Conservation (phyloP, 1,284 basidiomycete species). For the Cryptococcus sp. region DNA sequence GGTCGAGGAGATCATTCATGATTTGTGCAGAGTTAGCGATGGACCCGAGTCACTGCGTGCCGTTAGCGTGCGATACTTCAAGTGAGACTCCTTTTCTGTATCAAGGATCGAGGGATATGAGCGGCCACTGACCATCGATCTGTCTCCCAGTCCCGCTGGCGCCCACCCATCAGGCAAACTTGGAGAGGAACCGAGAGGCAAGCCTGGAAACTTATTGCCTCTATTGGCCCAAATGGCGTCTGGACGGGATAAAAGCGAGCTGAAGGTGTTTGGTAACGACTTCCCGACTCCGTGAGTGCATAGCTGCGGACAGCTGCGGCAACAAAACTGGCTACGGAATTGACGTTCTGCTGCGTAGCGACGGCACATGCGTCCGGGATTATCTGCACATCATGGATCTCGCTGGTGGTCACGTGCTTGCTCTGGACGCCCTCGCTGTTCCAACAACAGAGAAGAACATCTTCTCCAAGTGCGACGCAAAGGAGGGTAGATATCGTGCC, state of each 20-base stretch:
- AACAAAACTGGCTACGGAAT: background rate
- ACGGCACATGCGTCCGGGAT: constrained; percentile 96
- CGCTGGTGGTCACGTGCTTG: constrained; percentile 87
- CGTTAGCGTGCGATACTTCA: constrained; percentile 78
- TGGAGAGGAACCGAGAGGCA: constrained; percentile 93
- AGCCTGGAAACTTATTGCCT: constrained; percentile 93
- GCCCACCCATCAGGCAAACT: constrained; percentile 95
- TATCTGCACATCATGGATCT: constrained; percentile 98
- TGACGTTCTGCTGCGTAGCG: constrained; percentile 53
- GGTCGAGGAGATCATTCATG: constrained; percentile 87
- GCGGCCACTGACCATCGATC: background rate
- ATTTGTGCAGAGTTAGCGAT: constrained; percentile 74
- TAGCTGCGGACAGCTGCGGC: background rate
- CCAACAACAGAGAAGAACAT: constrained; percentile 33
- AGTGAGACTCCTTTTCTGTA: constrained; percentile 61
- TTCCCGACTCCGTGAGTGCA: constrained; percentile 83
- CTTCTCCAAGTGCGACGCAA: constrained; percentile 49
- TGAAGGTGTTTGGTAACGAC: constrained; percentile 97
- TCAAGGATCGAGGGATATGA: background rate
- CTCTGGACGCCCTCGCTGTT: constrained; percentile 70
- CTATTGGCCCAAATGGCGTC: constrained; percentile 94
- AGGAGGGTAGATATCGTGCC: constrained; percentile 70
- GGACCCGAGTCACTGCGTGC: constrained; percentile 33
- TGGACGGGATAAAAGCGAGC: constrained; percentile 77
- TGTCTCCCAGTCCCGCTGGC: constrained; percentile 74